Conservation (phyloP, 176 grass and related monocot species). For the Metroxylon sagu region DNA sequence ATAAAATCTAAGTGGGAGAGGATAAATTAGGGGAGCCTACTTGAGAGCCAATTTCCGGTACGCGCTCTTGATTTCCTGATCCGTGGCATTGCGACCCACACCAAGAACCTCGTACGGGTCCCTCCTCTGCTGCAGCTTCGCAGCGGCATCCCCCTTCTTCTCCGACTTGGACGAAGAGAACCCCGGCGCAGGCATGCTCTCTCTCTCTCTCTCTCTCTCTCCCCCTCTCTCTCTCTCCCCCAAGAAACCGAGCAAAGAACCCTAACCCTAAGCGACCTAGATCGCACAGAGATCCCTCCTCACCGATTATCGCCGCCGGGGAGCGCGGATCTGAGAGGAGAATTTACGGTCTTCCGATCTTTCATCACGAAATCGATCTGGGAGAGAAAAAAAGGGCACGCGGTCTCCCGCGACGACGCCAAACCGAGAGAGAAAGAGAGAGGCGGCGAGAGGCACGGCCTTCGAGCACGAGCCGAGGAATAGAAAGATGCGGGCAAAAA, state of each 20-base stretch:
- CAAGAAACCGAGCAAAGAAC: background rate
- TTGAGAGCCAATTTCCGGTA: constrained; percentile 98
- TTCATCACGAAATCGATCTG: no score
- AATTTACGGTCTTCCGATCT: no score
- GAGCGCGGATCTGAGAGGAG: no score
- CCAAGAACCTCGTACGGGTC: constrained; percentile 97
- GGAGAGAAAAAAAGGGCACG: no score
- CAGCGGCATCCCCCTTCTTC: constrained; percentile 40
- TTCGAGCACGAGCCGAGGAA: background rate
- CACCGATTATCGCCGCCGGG: no score
- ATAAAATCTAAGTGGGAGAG: background rate
- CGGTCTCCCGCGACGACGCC: no score
- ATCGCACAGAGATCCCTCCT: no score
- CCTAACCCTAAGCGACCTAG: no score
- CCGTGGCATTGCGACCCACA: constrained; percentile 64
- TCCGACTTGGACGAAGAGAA: constrained; percentile 74
- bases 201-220: background rate
- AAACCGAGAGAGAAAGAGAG: background rate
- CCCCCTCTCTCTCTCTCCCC: background rate
- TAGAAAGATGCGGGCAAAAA: background rate
- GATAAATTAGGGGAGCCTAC: constrained; percentile 23
- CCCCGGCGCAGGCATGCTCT: constrained; percentile 57
- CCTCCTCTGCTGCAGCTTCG: constrained; percentile 41
- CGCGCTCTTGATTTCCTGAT: constrained; percentile 93
- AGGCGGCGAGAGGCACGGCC: background rate